Conservation (phyloP, 169 alveolate species). For the Eimeria tenella region DNA sequence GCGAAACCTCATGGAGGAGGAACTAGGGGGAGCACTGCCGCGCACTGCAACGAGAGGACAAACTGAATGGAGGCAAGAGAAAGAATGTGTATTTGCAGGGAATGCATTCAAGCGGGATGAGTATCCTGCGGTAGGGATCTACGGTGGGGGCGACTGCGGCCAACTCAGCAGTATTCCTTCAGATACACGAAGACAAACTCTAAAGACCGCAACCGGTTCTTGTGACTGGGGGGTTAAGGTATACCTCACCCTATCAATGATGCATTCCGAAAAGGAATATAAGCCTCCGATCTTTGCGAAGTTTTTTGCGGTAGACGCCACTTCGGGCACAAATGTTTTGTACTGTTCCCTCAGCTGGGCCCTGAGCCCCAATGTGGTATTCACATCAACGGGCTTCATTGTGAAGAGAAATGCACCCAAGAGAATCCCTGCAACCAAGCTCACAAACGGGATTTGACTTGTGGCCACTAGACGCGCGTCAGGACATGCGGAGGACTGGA, state of each 20-base stretch:
- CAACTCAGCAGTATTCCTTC: neutral
- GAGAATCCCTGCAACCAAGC: slow-evolving; percentile 70
- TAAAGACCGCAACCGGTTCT: neutral
- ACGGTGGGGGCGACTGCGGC: neutral
- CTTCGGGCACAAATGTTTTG: slow-evolving; percentile 75
- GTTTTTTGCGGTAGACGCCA: slow-evolving; percentile 75
- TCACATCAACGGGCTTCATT: slow-evolving; percentile 82
- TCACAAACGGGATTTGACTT: no score
- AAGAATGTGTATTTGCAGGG: no score
- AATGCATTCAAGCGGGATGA: no score
- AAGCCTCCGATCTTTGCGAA: slow-evolving; percentile 85
- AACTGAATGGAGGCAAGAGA: neutral
- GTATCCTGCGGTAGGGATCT: neutral
- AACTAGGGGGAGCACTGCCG: slow-evolving; percentile 73
- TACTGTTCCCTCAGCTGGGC: slow-evolving; percentile 80
- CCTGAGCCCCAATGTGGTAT: slow-evolving; percentile 76
- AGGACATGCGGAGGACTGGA: no score
- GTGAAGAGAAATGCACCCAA: slow-evolving; percentile 82
- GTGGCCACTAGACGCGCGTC: no score
- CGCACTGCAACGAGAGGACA: slow-evolving; percentile 28
- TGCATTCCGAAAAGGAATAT: slow-evolving; percentile 87
- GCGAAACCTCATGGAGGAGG: slow-evolving; percentile 73
- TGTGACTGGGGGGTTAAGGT: no score
- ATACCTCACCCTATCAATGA: slow-evolving; percentile 82
- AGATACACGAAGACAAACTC: no score